These are phyloP conservation scores for Graphiopsis chlorocephala DNA, from an alignment of 2,329 filamentous ascomycete species.

Conservation along the genomic window DNA sequence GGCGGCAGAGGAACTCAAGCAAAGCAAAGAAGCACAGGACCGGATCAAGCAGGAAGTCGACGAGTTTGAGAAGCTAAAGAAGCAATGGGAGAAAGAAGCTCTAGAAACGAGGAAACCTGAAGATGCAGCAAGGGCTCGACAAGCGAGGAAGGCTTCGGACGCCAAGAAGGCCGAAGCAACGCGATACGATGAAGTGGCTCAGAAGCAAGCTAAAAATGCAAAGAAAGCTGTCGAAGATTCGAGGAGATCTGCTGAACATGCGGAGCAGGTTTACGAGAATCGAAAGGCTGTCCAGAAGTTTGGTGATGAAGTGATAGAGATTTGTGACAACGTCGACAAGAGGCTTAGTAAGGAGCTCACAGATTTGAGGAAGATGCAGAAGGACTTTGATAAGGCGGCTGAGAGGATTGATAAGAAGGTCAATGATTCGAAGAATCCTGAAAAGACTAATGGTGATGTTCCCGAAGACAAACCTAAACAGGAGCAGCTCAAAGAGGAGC, in stretches of 20 bases:
- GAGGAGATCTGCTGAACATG: background rate
- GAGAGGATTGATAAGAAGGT: background rate
- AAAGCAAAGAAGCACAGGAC: background rate
- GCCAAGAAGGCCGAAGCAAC: background rate
- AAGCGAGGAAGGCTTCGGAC: background rate
- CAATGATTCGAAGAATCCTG: background rate
- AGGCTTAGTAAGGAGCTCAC: background rate
- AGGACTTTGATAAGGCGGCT: background rate
- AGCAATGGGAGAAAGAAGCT: background rate
- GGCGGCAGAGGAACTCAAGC: background rate
- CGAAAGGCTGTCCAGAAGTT: background rate
- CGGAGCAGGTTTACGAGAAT: background rate
- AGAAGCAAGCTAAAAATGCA: background rate
- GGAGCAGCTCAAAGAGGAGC: background rate
- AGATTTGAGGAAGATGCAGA: background rate
- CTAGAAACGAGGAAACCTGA: background rate
- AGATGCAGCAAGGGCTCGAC: background rate
- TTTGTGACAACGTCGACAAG: background rate
- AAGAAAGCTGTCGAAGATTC: background rate
- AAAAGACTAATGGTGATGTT: background rate
- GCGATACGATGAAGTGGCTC: too few species aligned
- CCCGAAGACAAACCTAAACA: background rate
- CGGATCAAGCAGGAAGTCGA: background rate
- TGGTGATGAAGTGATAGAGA: too few species aligned
- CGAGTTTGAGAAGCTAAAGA: background rate